These are phyloP conservation scores for Aspergillus hortae DNA, from an alignment of 2,329 filamentous ascomycete species.

Conservation along the genomic window DNA sequence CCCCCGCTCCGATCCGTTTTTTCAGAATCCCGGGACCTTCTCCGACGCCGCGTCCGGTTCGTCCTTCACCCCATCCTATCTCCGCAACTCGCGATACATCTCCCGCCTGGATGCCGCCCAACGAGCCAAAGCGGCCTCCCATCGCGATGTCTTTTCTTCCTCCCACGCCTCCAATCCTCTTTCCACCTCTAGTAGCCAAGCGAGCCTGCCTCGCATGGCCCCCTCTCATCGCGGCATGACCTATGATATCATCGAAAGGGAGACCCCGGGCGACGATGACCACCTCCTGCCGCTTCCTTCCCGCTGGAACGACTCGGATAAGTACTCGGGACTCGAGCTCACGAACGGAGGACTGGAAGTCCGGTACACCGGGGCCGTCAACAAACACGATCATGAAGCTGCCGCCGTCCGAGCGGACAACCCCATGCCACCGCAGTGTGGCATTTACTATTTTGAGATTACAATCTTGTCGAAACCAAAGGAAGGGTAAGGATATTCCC, in stretches of 20 bases:
- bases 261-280: constrained; percentile 58
- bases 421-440: constrained; percentile 82
- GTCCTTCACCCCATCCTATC: constrained; percentile 75
- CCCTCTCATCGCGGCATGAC: constrained; percentile 72
- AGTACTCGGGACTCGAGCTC: constrained; percentile 69
- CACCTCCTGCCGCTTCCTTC: constrained; percentile 69
- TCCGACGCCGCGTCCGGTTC: constrained; percentile 24
- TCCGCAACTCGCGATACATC: constrained; percentile 73
- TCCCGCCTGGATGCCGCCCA: constrained; percentile 70
- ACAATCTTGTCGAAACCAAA: constrained; percentile 64
- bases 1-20: constrained; percentile 26
- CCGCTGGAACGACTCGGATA: constrained; percentile 78
- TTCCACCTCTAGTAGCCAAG: constrained; percentile 56
- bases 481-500: constrained; percentile 53
- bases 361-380: constrained; percentile 54
- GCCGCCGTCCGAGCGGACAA: constrained; percentile 78
- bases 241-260: constrained; percentile 79
- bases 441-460: constrained; percentile 90
- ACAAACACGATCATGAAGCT: constrained; percentile 68
- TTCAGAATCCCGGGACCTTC: constrained; percentile 20
- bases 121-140: constrained; percentile 54
- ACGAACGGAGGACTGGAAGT: constrained; percentile 70
- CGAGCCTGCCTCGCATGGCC: constrained; percentile 56
- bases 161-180: constrained; percentile 43
- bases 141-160: constrained; percentile 47